Conservation (phyloP, 768 basidiomycete genomes). For the Panaeolus cyanescens region DNA sequence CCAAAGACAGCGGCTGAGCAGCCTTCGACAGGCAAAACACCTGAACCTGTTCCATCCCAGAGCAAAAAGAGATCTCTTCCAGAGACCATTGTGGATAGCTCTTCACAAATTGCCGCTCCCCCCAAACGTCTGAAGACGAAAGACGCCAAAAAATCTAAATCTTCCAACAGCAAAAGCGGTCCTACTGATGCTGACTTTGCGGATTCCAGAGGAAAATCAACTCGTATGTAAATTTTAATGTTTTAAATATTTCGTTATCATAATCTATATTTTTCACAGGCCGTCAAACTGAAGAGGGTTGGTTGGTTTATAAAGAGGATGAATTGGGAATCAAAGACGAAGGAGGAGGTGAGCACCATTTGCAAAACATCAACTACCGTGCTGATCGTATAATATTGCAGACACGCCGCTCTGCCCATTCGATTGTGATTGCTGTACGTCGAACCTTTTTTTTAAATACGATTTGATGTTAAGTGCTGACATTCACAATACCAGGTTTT, state of each 20-base stretch:
- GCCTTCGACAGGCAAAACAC: not conserved
- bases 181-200: slow-evolving; percentile 41
- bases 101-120: slow-evolving; percentile 30
- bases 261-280: slow-evolving; percentile 40
- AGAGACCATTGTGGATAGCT: slow-evolving; percentile 71
- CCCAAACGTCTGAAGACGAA: slow-evolving; percentile 40
- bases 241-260: slow-evolving; percentile 2
- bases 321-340: slow-evolving; percentile 71
- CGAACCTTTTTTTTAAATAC: not conserved
- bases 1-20: not conserved
- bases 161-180: slow-evolving; percentile 8
- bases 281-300: slow-evolving; percentile 80
- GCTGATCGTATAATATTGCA: slow-evolving; percentile 34
- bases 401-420: slow-evolving; percentile 87
- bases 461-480: slow-evolving; percentile 23
- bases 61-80: slow-evolving; percentile 44
- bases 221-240: slow-evolving; percentile 50
- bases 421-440: slow-evolving; percentile 86
- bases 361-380: slow-evolving; percentile 7
- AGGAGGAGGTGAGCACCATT: slow-evolving; percentile 66
- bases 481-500: slow-evolving; percentile 17
- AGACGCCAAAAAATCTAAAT: slow-evolving; percentile 9
- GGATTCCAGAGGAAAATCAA: slow-evolving; percentile 74
- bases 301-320: slow-evolving; percentile 77
- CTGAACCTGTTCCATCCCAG: slow-evolving; percentile 14